Conservation (phyloP, 2,329 filamentous ascomycete genomes). For the Didymella keratinophila region DNA sequence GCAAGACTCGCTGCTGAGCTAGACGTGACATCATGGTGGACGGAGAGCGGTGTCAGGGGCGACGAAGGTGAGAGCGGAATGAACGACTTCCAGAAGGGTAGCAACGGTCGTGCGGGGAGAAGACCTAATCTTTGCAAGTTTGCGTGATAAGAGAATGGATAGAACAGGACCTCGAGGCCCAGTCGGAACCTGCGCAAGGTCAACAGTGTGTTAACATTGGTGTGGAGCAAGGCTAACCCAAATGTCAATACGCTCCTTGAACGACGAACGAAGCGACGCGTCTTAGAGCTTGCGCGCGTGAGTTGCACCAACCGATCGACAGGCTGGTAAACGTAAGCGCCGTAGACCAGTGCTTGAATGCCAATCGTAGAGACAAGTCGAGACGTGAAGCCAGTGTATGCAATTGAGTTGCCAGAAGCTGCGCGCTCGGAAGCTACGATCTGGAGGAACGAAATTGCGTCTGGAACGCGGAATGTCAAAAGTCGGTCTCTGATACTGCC, state of each 20-base stretch:
- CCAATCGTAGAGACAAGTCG: constrained; percentile 31
- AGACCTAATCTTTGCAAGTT: constrained; percentile 44
- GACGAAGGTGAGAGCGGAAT: constrained; percentile 42
- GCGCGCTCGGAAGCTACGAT: constrained; percentile 36
- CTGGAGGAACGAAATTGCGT: constrained; percentile 34
- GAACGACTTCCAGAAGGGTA: constrained; percentile 39
- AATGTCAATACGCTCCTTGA: constrained; percentile 31
- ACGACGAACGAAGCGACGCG: constrained; percentile 32
- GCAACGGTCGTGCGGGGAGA: constrained; percentile 35
- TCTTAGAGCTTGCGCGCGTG: constrained; percentile 31
- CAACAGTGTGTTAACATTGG: neutral
- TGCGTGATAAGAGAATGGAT: constrained; percentile 45
- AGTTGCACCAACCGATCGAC: constrained; percentile 40
- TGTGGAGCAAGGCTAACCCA: constrained; percentile 27
- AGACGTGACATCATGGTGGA: constrained; percentile 24
- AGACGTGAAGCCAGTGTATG: constrained; percentile 41
- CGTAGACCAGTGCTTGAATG: constrained; percentile 32
- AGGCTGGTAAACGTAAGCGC: constrained; percentile 34
- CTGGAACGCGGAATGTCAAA: constrained; percentile 39
- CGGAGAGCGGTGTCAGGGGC: constrained; percentile 35
- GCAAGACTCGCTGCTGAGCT: constrained; percentile 25
- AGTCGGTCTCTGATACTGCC: constrained; percentile 42
- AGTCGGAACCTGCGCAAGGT: constrained; percentile 37
- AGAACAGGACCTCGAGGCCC: constrained; percentile 40
- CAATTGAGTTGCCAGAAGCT: constrained; percentile 31